A percentile compares a stretch with the other conserved stretches of the same genome.
Conservation (phyloP, 75 land plant genomes). For the Adiantum capillusveneris region DNA sequence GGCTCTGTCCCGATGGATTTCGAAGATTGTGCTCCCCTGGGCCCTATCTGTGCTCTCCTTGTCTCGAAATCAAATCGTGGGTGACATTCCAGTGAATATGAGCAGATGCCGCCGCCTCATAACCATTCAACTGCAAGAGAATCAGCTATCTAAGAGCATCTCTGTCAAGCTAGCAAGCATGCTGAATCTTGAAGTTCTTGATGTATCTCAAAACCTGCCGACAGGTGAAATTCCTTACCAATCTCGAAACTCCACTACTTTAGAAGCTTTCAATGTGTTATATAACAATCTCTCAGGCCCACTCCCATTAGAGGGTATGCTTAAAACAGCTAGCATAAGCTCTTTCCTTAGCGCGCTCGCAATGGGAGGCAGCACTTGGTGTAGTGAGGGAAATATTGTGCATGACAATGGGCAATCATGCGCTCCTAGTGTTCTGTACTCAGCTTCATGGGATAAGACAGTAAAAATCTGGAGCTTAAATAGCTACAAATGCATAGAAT, state of each 20-base stretch:
- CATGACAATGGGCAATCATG: conserved; percentile 16
- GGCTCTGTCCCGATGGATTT: conserved; percentile 53
- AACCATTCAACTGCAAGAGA: conserved; percentile 24
- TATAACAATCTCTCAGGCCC: conserved; percentile 65
- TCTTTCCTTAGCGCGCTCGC: conserved; percentile 57
- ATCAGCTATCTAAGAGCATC: conserved; percentile 29
- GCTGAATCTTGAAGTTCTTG: conserved; percentile 16
- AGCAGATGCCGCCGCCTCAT: conserved; percentile 30
- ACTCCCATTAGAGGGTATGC: conserved; percentile 55
- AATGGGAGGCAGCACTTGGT: conserved; percentile 59
- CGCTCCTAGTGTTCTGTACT: conserved; percentile 28
- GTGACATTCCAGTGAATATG: conserved; percentile 34
- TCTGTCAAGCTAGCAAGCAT: conserved; percentile 32
- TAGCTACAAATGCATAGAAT: too few species aligned
- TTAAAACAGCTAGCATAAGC: conserved; percentile 22
- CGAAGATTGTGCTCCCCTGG: conserved; percentile 10
- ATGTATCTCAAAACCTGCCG: conserved; percentile 20
- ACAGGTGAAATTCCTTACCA: conserved; percentile 11
- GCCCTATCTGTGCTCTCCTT: conserved; percentile 26
- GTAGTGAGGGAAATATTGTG: conserved; percentile 16
- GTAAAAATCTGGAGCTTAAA: too few species aligned
- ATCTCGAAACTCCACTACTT: conserved; percentile 31
- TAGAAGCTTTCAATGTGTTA: conserved; percentile 60
- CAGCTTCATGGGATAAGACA: too few species aligned
- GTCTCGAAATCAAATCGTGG: conserved; percentile 28